phyloP scores from a whole-genome alignment of 305 asterid genomes.

The Fraxinus nigra region DNA sequence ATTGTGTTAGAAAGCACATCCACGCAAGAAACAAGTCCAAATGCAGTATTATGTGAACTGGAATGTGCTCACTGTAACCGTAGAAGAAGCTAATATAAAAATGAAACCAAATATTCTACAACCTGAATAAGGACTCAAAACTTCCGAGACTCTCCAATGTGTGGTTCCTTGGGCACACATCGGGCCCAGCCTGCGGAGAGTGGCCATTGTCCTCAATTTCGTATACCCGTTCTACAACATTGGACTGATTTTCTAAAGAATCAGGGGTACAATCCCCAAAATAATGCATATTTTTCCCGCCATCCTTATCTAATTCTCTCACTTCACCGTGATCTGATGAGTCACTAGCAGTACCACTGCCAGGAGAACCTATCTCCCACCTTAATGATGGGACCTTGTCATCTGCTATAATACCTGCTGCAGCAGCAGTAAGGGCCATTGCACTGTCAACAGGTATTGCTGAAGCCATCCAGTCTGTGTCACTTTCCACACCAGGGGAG shows the following conservation, averaged over 20 bases:
- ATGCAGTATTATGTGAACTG: constrained; percentile 9
- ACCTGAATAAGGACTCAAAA: constrained; percentile 78
- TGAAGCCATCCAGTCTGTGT: constrained; percentile 64
- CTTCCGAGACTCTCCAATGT: constrained; percentile 49
- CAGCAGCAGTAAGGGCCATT: constrained; percentile 67
- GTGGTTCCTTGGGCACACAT: constrained; percentile 32
- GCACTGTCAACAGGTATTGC: constrained; percentile 72
- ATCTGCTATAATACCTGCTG: constrained; percentile 74
- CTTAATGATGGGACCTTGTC: constrained; percentile 57
- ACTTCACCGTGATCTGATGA: constrained; percentile 50
- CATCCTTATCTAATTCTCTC: constrained; percentile 50
- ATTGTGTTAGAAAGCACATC: constrained; percentile 13
- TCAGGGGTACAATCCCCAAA: constrained; percentile 49
- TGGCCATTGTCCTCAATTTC: constrained; percentile 27
- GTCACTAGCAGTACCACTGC: constrained; percentile 50
- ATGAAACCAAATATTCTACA: constrained; percentile 28
- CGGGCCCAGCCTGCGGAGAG: constrained; percentile 42
- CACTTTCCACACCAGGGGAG: constrained; percentile 45
- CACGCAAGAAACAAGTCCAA: constrained; percentile 23
- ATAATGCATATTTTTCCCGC: constrained; percentile 30
- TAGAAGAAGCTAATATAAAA: constrained; percentile 16
- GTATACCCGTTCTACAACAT: constrained; percentile 25
- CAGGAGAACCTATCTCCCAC: constrained; percentile 53
- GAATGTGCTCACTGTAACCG: constrained; percentile 12
- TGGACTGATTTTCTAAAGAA: constrained; percentile 44